phyloP scores from a whole-genome alignment of 192 early-diverging fungal genomes.

The Mortierella hygrophila region DNA sequence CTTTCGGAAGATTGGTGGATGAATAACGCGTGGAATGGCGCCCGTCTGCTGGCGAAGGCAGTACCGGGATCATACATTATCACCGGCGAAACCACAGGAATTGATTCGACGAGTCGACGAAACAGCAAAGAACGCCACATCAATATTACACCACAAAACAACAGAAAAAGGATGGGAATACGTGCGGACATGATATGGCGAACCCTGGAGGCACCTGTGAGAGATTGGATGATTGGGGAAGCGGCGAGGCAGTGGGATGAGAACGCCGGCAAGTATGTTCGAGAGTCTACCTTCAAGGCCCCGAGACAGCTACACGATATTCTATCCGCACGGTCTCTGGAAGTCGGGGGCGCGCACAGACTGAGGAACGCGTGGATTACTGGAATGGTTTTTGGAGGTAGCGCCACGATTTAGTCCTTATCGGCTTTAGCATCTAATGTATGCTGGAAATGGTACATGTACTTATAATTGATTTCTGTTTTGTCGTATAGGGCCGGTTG shows the following conservation, averaged over 20 bases:
- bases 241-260: constrained; percentile 19
- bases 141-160: constrained; percentile 13
- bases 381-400: constrained; percentile 18
- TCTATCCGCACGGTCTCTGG: constrained; percentile 11
- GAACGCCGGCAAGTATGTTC: constrained; percentile 30
- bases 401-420: not conserved
- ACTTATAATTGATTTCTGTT: not conserved
- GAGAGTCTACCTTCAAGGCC: constrained; percentile 19
- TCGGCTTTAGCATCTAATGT: not conserved
- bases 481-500: constrained; percentile 3
- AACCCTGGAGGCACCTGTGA: constrained; percentile 1
- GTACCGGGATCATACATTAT: constrained; percentile 22
- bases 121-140: constrained; percentile 19
- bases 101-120: constrained; percentile 25
- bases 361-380: constrained; percentile 5
- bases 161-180: constrained; percentile 13
- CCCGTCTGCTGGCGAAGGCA: constrained; percentile 12
- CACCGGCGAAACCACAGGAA: constrained; percentile 13
- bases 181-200: constrained; percentile 19
- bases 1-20: constrained; percentile 27
- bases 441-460: not conserved
- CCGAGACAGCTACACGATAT: constrained; percentile 17
- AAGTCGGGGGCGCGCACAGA: constrained; percentile 17
- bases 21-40: constrained; percentile 18
- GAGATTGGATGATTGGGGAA: constrained; percentile 33